A percentile compares a stretch with the other conserved stretches of the same genome.
Conservation (phyloP, 495 filamentous ascomycete genomes). For the Chaetomidium leptoderma region DNA sequence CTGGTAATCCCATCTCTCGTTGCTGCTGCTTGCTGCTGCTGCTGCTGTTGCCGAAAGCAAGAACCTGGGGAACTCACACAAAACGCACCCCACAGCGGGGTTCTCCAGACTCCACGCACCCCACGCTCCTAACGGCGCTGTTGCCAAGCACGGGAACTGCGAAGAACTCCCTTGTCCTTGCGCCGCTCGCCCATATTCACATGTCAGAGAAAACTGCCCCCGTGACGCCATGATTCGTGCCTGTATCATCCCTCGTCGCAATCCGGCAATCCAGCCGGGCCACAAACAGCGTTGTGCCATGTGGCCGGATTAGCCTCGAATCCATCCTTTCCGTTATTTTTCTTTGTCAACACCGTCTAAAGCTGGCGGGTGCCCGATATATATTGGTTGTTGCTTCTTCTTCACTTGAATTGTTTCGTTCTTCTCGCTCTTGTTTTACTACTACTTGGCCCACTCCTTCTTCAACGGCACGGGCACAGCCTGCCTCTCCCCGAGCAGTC, state of each 20-base stretch:
- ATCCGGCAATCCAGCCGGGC: neutral
- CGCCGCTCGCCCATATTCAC: slow-evolving; percentile 19
- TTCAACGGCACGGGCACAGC: neutral
- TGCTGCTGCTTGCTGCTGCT: no score
- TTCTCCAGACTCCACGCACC: slow-evolving; percentile 1
- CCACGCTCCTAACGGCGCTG: neutral
- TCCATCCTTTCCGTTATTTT: neutral
- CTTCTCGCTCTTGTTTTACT: neutral
- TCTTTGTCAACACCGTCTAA: no score
- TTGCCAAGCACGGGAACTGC: neutral
- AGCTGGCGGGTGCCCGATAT: no score
- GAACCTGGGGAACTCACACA: no score
- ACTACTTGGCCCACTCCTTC: neutral
- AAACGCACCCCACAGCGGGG: neutral
- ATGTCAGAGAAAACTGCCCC: slow-evolving; percentile 16
- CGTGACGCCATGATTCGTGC: slow-evolving; percentile 26
- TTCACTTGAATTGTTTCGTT: no score
- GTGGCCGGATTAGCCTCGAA: slow-evolving; percentile 12
- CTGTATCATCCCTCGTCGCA: slow-evolving; percentile 6
- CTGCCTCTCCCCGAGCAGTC: neutral
- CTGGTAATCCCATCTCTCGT: no score
- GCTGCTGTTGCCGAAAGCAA: neutral
- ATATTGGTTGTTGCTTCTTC: no score
- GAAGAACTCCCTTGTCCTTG: neutral
- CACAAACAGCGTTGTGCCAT: slow-evolving; percentile 1